phyloP scores from a whole-genome alignment of 768 basidiomycete species.

The Leccinum imitatum region DNA sequence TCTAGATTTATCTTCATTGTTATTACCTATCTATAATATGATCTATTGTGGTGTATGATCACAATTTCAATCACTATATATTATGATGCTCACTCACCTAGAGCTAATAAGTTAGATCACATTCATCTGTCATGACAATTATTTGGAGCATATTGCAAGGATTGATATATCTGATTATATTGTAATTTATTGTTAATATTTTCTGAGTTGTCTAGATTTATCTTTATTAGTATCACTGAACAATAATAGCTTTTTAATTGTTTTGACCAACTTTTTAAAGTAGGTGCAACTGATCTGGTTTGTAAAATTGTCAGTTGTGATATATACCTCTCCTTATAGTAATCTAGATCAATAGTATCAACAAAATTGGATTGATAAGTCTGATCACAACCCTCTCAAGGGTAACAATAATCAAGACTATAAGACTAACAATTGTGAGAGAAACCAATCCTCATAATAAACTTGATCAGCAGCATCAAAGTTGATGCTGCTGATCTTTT shows the following conservation, averaged over 20 bases:
- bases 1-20: no score
- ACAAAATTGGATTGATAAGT: background rate
- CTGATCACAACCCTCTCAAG: background rate
- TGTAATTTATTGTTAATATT: background rate
- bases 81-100: no score
- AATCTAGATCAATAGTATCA: background rate
- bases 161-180: background rate
- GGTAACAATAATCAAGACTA: background rate
- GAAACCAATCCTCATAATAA: background rate
- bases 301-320: background rate
- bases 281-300: background rate
- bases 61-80: no score
- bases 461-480: background rate
- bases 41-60: no score
- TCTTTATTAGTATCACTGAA: background rate
- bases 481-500: background rate
- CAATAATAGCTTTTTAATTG: background rate
- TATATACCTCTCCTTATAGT: background rate
- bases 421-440: background rate
- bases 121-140: no score
- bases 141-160: background rate
- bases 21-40: no score
- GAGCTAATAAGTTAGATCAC: no score
- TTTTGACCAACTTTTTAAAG: background rate
- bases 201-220: background rate